Percentiles rank a stretch among this genome's conserved stretches.
These are phyloP conservation scores for Anthracocystis setariae DNA, from an alignment of 1,284 basidiomycete species.

Conservation along the genomic window DNA sequence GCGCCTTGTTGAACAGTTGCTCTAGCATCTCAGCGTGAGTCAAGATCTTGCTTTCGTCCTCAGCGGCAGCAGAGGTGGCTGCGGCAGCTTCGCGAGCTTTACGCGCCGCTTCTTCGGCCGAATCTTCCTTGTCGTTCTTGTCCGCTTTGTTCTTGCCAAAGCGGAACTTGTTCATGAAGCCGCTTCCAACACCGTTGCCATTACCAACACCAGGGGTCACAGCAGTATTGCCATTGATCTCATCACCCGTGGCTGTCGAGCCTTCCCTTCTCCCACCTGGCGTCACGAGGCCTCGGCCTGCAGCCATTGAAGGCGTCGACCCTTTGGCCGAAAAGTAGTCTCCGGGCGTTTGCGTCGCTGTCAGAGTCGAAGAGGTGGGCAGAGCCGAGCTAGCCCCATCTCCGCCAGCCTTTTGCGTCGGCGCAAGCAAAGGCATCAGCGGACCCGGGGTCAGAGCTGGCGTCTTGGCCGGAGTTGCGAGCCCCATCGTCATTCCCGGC, in stretches of 20 bases:
- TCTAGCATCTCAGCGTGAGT: slow-evolving; percentile 70
- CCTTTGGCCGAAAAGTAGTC: slow-evolving; percentile 51
- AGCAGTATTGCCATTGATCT: slow-evolving; percentile 22
- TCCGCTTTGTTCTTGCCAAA: slow-evolving; percentile 47
- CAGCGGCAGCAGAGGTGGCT: slow-evolving; percentile 4
- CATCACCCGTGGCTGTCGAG: slow-evolving; percentile 17
- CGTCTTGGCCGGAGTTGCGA: slow-evolving; percentile 54
- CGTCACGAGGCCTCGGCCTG: slow-evolving; percentile 10
- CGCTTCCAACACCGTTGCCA: slow-evolving; percentile 27
- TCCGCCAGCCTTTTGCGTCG: slow-evolving; percentile 17
- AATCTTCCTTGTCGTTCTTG: slow-evolving; percentile 23
- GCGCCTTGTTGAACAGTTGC: slow-evolving; percentile 75
- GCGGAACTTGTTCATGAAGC: slow-evolving; percentile 53
- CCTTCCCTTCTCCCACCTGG: slow-evolving; percentile 22
- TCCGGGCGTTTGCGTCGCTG: slow-evolving; percentile 7
- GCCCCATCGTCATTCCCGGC: slow-evolving; percentile 55
- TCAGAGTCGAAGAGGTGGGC: slow-evolving; percentile 27
- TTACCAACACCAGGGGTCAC: slow-evolving; percentile 16
- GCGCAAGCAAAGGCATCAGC: slow-evolving; percentile 23
- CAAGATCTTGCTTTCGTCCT: slow-evolving; percentile 6
- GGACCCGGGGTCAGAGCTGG: slow-evolving; percentile 44
- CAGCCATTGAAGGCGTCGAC: slow-evolving; percentile 5
- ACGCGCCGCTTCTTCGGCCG: slow-evolving; percentile 22
- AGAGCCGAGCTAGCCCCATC: slow-evolving; percentile 19
- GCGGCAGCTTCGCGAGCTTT: slow-evolving; percentile 16